These are phyloP conservation scores for Samsoniella hepiali DNA, from an alignment of 2,329 filamentous ascomycete species.

Conservation along the genomic window DNA sequence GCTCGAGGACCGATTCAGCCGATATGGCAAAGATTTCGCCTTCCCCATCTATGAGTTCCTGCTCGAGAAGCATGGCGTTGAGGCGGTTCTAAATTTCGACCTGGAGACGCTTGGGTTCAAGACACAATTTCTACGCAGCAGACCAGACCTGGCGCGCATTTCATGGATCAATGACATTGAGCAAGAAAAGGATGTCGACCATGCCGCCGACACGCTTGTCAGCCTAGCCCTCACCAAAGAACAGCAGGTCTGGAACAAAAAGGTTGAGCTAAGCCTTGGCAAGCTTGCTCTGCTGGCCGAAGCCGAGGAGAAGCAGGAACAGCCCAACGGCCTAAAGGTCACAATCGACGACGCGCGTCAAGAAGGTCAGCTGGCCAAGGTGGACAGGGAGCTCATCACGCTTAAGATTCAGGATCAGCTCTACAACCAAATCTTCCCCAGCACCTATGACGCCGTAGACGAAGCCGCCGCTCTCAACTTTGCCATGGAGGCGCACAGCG, in stretches of 20 bases:
- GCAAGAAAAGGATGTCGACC: slow-evolving; percentile 69
- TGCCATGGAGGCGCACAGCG: slow-evolving; percentile 65
- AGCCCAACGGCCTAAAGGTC: slow-evolving; percentile 38
- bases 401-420: slow-evolving; percentile 78
- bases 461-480: slow-evolving; percentile 73
- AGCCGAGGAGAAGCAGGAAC: slow-evolving; percentile 33
- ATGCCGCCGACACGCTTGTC: slow-evolving; percentile 69
- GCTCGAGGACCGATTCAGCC: slow-evolving; percentile 56
- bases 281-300: slow-evolving; percentile 76
- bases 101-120: slow-evolving; percentile 67
- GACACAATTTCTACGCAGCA: slow-evolving; percentile 73
- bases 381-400: slow-evolving; percentile 63
- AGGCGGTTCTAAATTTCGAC: slow-evolving; percentile 67
- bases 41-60: slow-evolving; percentile 78
- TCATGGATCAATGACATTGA: slow-evolving; percentile 94
- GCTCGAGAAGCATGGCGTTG: slow-evolving; percentile 63
- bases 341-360: slow-evolving; percentile 35
- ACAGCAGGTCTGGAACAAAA: slow-evolving; percentile 84
- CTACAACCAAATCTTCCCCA: slow-evolving; percentile 66
- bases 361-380: slow-evolving; percentile 46
- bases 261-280: slow-evolving; percentile 84
- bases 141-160: slow-evolving; percentile 69
- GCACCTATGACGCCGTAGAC: slow-evolving; percentile 72
- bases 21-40: slow-evolving; percentile 64
- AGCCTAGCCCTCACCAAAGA: slow-evolving; percentile 69